Base-by-base conservation (phyloP, 2,329 filamentous ascomycete genomes). In the Mycogone perniciosa region DNA sequence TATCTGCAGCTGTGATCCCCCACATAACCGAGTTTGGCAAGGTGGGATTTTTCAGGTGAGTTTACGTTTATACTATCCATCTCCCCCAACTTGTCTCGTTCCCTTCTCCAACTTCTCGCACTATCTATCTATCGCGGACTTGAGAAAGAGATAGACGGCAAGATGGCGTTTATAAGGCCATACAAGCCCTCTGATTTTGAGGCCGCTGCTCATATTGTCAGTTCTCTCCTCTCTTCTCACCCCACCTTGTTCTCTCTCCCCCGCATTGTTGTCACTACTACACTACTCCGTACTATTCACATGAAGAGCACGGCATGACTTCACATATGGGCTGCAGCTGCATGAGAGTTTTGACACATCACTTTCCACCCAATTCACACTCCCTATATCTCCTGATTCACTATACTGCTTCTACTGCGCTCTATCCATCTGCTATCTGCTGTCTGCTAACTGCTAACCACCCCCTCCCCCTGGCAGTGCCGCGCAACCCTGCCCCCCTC, bases 101-200 rank as follows among this genome's bases (percentile, higher is more conserved):
- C 33, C 7, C 33, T 7, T 35, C 20, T 20, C 20, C 20, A 20
- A 20, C 20, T 20, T 20, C 20, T 20, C 20, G 20, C 20, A 20
- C 20, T 20, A 20, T 20, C 20, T 20, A 20, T 20, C 20, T 20
- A 20, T 20, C 20, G 20, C 20, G 31, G 26, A 43, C 11, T 10
- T 6, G 8, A 47, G 27, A 35, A 31, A 31, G 34, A 38, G 11
- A 38, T 27, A 39, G 34, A 10, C 34, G 30, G n/a, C 7, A 29
- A 13, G 26, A 76, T 76, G 73, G 71, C 72, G 3, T 75, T 72
- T 57, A 74, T 76, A 46, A 67, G 74, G 47, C 66, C 61, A 3
- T 74, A 72, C 50, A 55, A 64, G 51, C 52, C 64, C 5, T 59
- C 61, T 6, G 72, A 74, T 57, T 71, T 69, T 56, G 70, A 72